Evolutionary conservation across 208 protist species (phyloP).

Genomic region (Naegleria fowleri): DNA sequence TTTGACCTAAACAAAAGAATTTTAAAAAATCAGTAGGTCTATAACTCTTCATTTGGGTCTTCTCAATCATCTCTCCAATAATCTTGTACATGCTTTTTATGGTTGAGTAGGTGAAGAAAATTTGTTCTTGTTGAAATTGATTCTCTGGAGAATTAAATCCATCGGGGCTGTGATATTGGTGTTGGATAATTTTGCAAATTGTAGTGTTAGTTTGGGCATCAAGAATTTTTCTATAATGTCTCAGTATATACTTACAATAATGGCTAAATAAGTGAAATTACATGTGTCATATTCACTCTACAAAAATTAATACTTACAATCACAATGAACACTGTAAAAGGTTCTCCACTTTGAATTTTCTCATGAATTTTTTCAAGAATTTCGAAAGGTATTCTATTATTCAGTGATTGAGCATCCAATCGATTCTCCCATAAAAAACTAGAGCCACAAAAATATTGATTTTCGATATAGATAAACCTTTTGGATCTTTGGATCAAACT

Average conservation of each 20-base stretch:
- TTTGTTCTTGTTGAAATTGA: background rate
- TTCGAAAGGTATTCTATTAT: background rate
- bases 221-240: background rate
- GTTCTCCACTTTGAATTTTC: background rate
- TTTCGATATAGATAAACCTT: constrained; percentile 54
- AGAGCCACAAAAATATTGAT: constrained; percentile 42
- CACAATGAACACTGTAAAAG: background rate
- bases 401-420: background rate
- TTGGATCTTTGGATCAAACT: constrained; percentile 42
- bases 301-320: background rate
- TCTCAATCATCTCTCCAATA: constrained; percentile 34
- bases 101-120: constrained; percentile 34
- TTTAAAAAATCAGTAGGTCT: constrained; percentile 45
- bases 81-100: constrained; percentile 44
- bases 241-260: background rate
- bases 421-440: background rate
- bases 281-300: background rate
- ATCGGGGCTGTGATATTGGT: background rate
- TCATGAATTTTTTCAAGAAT: background rate
- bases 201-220: background rate
- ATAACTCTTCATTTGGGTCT: constrained; percentile 14
- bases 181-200: background rate
- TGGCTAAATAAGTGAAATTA: background rate
- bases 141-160: background rate
- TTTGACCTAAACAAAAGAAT: constrained; percentile 45